phyloP scores from a whole-genome alignment of 345 rosid species.

The Brassica carinata region DNA sequence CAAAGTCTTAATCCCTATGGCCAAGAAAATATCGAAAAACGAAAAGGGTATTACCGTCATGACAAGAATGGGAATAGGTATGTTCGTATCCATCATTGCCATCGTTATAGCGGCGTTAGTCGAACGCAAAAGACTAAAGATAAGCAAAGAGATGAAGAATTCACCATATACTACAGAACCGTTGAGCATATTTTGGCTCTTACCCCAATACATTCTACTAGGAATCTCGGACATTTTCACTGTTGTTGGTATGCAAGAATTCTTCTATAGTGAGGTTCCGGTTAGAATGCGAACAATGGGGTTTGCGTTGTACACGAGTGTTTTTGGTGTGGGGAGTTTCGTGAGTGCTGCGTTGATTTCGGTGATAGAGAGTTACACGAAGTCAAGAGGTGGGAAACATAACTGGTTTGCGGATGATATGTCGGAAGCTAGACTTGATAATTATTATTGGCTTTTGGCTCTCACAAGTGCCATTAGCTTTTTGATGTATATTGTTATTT shows the following conservation, averaged over 20 bases:
- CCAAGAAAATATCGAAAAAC: constrained; percentile 45
- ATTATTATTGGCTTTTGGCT: constrained; percentile 79
- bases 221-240: constrained; percentile 94
- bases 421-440: constrained; percentile 77
- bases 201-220: constrained; percentile 82
- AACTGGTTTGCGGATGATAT: constrained; percentile 94
- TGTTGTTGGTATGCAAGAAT: constrained; percentile 97
- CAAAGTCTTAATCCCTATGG: constrained; percentile 58
- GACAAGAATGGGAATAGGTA: constrained; percentile 91
- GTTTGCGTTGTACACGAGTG: constrained; percentile 85
- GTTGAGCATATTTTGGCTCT: constrained; percentile 75
- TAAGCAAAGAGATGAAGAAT: constrained; percentile 37
- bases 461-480: constrained; percentile 60
- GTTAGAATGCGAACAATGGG: constrained; percentile 88
- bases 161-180: constrained; percentile 32
- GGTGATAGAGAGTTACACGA: constrained; percentile 52
- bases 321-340: constrained; percentile 93
- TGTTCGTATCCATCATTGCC: constrained; percentile 80
- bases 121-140: constrained; percentile 63
- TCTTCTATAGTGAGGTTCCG: constrained; percentile 89
- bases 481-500: constrained; percentile 54
- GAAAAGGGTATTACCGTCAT: constrained; percentile 61
- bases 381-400: constrained; percentile 42
- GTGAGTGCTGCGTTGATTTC: constrained; percentile 74
- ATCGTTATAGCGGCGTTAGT: constrained; percentile 83